Evolutionary conservation across 345 rosid species (phyloP), one percentile per base, ranked within the genome.

Genomic region (Lepidium sativum): DNA sequence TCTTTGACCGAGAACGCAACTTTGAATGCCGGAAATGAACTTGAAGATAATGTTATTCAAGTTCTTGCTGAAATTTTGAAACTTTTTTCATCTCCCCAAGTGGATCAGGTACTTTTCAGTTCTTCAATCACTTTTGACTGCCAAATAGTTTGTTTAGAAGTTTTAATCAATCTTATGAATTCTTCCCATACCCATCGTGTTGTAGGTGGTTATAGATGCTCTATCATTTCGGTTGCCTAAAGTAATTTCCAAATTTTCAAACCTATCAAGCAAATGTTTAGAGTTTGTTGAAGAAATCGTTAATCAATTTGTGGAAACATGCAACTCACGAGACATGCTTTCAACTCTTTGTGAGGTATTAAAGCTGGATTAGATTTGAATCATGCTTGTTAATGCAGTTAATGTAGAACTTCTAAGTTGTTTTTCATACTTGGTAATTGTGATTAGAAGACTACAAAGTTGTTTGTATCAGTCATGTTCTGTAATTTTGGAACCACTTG

Each of bases 291-390:
- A 84, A 34, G 48, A 50, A 20, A 66, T 89, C 47, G 64, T 89
- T 54, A 72, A 78, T 74, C 73, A 53, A 42, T 80, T 87, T 55
- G 71, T 80, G 63, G 77, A 56, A 69, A 72, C 35, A 35, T 84
- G 96, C 63, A 84, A 70, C 75, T 96, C 98, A 0, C 81, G 94
- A 17, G 97, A 92, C 72, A 86, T 92, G 97, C 81, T 83, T 76
- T 58, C 88, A 27, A 64, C 89, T 82, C 82, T 92, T 60, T 92
- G 94, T 27, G 97, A 83, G 96, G 98, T 89, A 65, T 14, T 21
- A 27, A 11, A 39, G 60, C 42, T 16, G 33, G 35, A 21, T 23
- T 16, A 10, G 42, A 7, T 23, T 50, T 18, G 17, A 31, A 57
- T 65, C 39, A 21, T 48, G 16, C 63, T 55, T 29, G 44, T 37